Base-by-base conservation (phyloP, 306 rosid species). In the Rosa chinensis region DNA sequence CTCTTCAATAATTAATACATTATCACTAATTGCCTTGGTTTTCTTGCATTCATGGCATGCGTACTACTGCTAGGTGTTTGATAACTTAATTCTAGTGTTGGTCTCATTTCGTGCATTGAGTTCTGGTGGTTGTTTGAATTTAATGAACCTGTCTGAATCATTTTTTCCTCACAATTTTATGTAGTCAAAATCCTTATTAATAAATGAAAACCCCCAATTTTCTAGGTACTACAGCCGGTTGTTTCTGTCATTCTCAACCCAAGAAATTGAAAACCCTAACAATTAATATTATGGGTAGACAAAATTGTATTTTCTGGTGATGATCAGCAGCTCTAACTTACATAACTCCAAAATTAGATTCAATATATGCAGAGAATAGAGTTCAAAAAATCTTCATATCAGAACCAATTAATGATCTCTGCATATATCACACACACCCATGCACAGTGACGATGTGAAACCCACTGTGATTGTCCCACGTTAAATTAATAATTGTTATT, bases 401-500 rank as follows among this genome's bases (percentile, higher is more conserved):
- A 64, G 70, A 35, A 61, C 6, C 66, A 12, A 64, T 14, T 40
- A 63, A 32, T 32, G 44, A 35, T 6, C 21, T 64, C 70, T 64
- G 43, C 70, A 64, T 35, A 63, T 13, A 63, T 63, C 42, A 0
- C 17, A 3, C 50, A 58, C 35, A 42, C 52, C 25, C 75, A 74
- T 64, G 21, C 44, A 64, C 43, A 64, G 44, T 64, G 45, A 35
- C 62, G 72, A 71, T 39, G 80, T 70, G 58, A 76, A 81, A 82
- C 83, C 50, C 62, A 82, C 61, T 66, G 76, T 81, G 73, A 75
- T 66, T 66, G 66, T 66, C 79, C 43, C 66, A 40, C 73, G 63
- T 75, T 48, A 55, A 64, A 13, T 73, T 53, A 50, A 45, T 68
- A 76, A 43, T 80, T 72, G 55, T 73, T 64, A 62, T 61, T 80